A percentile compares a stretch with the other conserved stretches of the same genome.
Conservation (phyloP, 2,329 filamentous ascomycete species). For the Thielaviopsis ethacetica region DNA sequence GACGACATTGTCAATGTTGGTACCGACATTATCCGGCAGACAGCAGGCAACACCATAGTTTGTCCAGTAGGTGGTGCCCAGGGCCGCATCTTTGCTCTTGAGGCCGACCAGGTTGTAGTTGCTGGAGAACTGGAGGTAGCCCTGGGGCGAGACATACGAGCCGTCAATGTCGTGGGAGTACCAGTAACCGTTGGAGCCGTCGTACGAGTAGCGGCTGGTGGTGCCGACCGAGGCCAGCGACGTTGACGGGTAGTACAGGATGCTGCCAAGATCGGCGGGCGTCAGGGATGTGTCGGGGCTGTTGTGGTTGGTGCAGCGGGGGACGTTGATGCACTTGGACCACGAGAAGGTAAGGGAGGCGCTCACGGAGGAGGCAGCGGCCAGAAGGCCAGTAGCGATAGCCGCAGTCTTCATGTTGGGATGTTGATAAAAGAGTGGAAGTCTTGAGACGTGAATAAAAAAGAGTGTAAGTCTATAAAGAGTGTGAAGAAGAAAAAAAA, state of each 20-base stretch:
- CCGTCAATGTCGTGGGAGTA: slow-evolving; percentile 5
- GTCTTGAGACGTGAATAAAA: too few relatives aligned
- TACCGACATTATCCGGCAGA: slow-evolving; percentile 8
- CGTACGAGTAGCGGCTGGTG: not conserved
- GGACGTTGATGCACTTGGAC: slow-evolving; percentile 5
- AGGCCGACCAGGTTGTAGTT: not conserved
- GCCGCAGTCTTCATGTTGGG: too few relatives aligned
- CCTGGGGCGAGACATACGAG: slow-evolving; percentile 2
- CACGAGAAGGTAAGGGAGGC: not conserved
- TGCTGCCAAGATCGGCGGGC: not conserved
- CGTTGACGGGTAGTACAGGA: not conserved
- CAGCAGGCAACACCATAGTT: slow-evolving; percentile 7
- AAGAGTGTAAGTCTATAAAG: too few relatives aligned
- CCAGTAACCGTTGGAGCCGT: slow-evolving; percentile 5
- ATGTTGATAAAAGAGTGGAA: too few relatives aligned
- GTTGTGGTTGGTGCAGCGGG: not conserved
- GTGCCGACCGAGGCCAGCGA: not conserved
- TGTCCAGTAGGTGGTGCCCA: slow-evolving; percentile 7
- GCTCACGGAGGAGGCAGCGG: not conserved
- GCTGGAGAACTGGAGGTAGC: slow-evolving; percentile 1
- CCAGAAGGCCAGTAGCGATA: not conserved
- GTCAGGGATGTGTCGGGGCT: not conserved
- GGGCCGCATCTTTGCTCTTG: not conserved
- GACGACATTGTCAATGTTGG: slow-evolving; percentile 5
- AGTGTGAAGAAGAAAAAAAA: too few relatives aligned